Percentiles rank a stretch among this genome's conserved stretches.
Conservation (phyloP, 441 rosid species). For the Corymbia citriodora region DNA sequence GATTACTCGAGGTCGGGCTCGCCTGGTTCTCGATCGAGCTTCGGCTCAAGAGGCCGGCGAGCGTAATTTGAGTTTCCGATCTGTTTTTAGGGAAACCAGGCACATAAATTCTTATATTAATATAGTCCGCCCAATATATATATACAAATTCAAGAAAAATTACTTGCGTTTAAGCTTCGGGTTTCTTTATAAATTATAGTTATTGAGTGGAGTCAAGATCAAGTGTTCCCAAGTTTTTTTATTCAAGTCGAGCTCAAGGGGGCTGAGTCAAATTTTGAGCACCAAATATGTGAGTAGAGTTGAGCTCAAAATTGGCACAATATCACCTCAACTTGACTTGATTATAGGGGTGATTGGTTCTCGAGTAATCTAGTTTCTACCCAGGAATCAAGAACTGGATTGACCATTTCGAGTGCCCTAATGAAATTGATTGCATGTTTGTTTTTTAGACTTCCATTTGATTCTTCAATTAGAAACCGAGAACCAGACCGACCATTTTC, state of each 20-base stretch:
- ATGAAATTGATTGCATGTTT: too few relatives aligned
- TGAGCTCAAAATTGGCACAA: neutral
- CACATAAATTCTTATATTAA: neutral
- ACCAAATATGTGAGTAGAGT: neutral
- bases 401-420: too few relatives aligned
- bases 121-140: neutral
- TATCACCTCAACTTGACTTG: neutral
- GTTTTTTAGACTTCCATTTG: too few relatives aligned
- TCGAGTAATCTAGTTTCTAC: too few relatives aligned
- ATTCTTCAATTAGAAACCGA: too few relatives aligned
- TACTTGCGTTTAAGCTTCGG: neutral
- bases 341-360: neutral
- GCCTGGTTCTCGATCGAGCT: neutral
- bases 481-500: too few relatives aligned
- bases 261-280: too few relatives aligned
- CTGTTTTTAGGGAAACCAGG: too few relatives aligned
- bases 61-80: neutral
- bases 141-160: neutral
- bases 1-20: neutral
- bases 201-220: neutral
- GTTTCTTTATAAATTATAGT: neutral
- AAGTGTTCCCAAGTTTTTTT: neutral
- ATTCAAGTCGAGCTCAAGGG: neutral
- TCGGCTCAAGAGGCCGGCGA: neutral
- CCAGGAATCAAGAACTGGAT: accelerated